Evolutionary conservation across 148 eudicot species (phyloP), one percentile per base, ranked within the genome.

Genomic region (Diospyros lotus): DNA sequence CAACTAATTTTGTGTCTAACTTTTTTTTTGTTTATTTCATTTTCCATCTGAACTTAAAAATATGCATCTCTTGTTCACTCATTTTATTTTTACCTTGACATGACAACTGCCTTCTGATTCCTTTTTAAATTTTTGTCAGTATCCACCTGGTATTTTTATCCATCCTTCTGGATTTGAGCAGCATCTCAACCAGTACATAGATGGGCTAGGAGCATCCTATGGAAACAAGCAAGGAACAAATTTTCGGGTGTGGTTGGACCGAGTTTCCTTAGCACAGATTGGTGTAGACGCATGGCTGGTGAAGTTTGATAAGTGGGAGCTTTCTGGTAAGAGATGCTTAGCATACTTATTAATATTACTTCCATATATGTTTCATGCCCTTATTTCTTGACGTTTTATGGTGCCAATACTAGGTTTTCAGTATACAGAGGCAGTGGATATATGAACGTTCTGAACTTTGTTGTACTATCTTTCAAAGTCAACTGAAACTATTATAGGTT

Each of bases 221-320:
- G 90, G 89, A 39, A 79, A 75, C 77, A 77, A 83, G 73, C 76
- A 85, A 71, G 89, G 85, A 38, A 76, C 77, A 64, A 39, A 58
- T 44, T 89, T 77, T 66, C 66, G 80, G 41, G 80, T 84, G 58
- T 89, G 93, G 90, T 77, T 89, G 69, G 91, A 88, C 80, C 84
- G 72, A 50, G 83, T 86, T 64, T 84, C 80, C 43, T 80, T 87
- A 62, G 64, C 79, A 40, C 86, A 85, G 79, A 78, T 89, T 76
- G 90, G 85, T 71, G 82, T 84, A 11, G 86, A 87, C 67, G 78
- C 86, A 68, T 89, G 93, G 93, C 68, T 85, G 43, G 88, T 89
- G 71, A 87, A 77, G 68, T 87, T 85, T 69, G 80, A 87, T 71
- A 87, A 85, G 77, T 87, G 90, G 90, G 90, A 89, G 79, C 82